Conservation (phyloP, 345 rosid species). For the Reutealis trisperma region DNA sequence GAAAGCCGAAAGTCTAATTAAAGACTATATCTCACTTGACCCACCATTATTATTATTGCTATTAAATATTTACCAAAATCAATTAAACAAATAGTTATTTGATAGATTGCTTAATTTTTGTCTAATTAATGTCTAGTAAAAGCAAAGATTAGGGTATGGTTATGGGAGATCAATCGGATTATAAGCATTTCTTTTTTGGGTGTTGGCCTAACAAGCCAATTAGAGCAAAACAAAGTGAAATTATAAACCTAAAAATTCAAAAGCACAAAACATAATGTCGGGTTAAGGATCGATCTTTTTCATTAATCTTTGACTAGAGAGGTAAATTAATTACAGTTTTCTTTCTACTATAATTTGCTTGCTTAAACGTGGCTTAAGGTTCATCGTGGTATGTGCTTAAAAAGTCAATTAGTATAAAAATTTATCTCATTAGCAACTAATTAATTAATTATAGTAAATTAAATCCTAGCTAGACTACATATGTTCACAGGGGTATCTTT, state of each 20-base stretch:
- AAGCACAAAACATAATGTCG: constrained; percentile 13
- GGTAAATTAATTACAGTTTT: not conserved
- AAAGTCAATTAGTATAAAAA: constrained; percentile 24
- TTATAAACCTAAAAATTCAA: not conserved
- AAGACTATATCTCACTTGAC: not conserved
- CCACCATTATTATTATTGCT: too few species aligned
- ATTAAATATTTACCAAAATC: not conserved
- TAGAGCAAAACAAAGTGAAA: constrained; percentile 2
- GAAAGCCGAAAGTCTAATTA: constrained; percentile 9
- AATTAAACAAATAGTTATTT: constrained; percentile 13
- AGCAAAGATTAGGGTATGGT: constrained; percentile 1
- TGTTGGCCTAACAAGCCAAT: constrained; percentile 14
- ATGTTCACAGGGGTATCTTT: constrained; percentile 22
- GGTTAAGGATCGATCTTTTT: constrained; percentile 3
- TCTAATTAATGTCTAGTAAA: not conserved
- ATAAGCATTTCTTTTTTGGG: not conserved
- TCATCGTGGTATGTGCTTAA: constrained; percentile 13
- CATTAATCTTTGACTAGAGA: constrained; percentile 8
- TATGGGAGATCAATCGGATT: not conserved
- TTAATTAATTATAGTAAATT: too few species aligned
- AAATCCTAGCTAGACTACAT: not conserved
- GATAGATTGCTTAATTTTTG: not conserved
- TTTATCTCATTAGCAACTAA: not conserved
- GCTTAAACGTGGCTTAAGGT: constrained; percentile 28
- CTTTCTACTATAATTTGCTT: not conserved